These are phyloP conservation scores for Agarophyton chilense DNA, from an alignment of 23 red algal genomes.

Conservation along the genomic window DNA sequence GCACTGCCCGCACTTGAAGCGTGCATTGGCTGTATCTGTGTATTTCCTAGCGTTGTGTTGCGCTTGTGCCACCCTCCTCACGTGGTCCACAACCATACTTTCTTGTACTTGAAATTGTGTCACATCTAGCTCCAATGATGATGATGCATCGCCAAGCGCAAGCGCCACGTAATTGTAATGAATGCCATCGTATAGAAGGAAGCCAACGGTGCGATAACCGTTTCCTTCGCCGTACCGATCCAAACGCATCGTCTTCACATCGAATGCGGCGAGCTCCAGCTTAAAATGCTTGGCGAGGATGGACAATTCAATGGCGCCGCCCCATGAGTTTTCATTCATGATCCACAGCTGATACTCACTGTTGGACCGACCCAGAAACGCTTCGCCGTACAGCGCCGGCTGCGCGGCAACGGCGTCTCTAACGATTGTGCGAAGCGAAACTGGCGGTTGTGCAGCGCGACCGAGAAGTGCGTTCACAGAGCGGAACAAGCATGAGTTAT, in stretches of 20 bases:
- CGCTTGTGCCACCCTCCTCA: conserved; percentile 45
- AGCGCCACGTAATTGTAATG: conserved; percentile 96
- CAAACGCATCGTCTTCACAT: conserved; percentile 84
- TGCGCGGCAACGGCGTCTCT: conserved; percentile 46
- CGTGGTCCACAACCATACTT: conserved; percentile 20
- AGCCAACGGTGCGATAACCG: conserved; percentile 60
- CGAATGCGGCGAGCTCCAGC: conserved; percentile 85
- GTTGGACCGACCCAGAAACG: conserved; percentile 65
- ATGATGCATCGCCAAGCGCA: conserved; percentile 1
- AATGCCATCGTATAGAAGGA: conserved; percentile 94
- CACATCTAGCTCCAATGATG: conserved; percentile 21
- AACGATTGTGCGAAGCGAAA: conserved; percentile 58
- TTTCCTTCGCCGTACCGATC: conserved; percentile 87
- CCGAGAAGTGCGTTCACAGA: conserved; percentile 61
- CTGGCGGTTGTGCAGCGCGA: background rate
- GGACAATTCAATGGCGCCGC: conserved; percentile 94
- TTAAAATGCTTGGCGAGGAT: conserved; percentile 72
- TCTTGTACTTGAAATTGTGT: conserved; percentile 81
- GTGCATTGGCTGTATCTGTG: conserved; percentile 87
- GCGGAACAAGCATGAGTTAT: conserved; percentile 97
- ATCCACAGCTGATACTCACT: conserved; percentile 87
- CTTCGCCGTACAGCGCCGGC: conserved; percentile 77
- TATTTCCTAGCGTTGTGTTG: conserved; percentile 58
- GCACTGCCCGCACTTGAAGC: conserved; percentile 81
- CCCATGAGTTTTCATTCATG: conserved; percentile 81